These are phyloP conservation scores for Colletotrichum echinochloae DNA, from an alignment of 2,329 filamentous ascomycete species.

Conservation along the genomic window DNA sequence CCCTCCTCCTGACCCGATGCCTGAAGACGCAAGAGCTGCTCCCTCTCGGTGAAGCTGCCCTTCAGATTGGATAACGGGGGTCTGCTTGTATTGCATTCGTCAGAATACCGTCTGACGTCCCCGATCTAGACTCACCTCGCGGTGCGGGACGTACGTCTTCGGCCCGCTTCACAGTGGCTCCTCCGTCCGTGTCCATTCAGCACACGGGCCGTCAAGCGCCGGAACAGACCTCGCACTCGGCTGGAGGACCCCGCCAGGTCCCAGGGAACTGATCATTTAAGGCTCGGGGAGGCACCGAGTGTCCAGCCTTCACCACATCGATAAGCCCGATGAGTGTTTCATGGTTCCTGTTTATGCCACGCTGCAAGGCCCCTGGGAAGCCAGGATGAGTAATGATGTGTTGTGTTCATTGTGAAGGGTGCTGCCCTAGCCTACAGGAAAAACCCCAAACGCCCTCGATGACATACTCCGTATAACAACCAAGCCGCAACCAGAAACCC, in stretches of 20 bases:
- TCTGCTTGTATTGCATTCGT: neutral
- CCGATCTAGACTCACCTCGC: neutral
- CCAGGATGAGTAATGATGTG: neutral
- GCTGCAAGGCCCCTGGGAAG: neutral
- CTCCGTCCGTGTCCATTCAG: neutral
- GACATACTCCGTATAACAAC: slow-evolving; percentile 5
- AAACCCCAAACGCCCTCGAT: slow-evolving; percentile 10
- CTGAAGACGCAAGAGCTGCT: neutral
- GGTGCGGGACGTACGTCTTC: neutral
- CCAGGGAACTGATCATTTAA: neutral
- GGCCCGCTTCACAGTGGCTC: neutral
- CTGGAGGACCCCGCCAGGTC: slow-evolving; percentile 3
- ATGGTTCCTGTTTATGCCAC: neutral
- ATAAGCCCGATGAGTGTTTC: neutral
- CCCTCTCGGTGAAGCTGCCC: neutral
- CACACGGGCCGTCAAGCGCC: neutral
- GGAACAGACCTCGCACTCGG: slow-evolving; percentile 21
- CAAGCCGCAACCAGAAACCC: neutral
- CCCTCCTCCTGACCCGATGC: neutral
- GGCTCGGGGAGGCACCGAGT: neutral
- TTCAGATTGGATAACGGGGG: neutral
- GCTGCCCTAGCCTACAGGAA: neutral
- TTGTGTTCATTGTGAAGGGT: neutral
- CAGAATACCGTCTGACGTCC: neutral
- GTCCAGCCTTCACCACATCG: neutral